These are phyloP conservation scores for Cutaneotrichosporon sp. DNA, from an alignment of 1,284 basidiomycete genomes.

Conservation along the genomic window DNA sequence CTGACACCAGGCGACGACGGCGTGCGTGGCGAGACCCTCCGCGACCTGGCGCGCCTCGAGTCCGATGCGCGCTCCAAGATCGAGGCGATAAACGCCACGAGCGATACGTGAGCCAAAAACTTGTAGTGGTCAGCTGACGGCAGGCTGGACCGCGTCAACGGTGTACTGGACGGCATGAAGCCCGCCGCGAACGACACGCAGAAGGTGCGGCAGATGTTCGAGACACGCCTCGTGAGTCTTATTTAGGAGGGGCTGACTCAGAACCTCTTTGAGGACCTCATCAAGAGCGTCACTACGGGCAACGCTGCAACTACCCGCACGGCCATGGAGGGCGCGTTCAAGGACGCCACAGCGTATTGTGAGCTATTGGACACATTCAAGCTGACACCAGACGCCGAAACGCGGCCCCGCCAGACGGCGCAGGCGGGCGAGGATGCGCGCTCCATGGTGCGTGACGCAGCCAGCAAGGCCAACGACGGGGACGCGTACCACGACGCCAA, in stretches of 20 bases:
- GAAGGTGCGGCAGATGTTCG: slow-evolving; percentile 5
- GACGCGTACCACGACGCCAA: background rate
- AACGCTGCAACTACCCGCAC: background rate
- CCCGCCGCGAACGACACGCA: background rate
- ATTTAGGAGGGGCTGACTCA: background rate
- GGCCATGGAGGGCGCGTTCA: background rate
- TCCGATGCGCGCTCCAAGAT: background rate
- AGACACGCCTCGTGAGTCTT: slow-evolving; percentile 4
- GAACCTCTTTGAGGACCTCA: background rate
- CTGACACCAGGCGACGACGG: background rate
- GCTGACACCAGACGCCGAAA: background rate
- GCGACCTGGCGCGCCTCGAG: background rate
- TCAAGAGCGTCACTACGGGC: background rate
- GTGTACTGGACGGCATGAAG: background rate
- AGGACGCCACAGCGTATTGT: background rate
- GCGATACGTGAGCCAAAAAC: background rate
- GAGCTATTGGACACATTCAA: background rate
- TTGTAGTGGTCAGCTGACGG: background rate
- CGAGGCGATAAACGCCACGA: background rate
- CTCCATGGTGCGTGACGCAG: background rate
- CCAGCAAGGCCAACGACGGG: background rate
- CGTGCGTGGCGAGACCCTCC: background rate
- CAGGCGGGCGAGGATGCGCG: background rate
- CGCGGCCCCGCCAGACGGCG: background rate
- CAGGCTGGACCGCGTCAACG: slow-evolving; percentile 1